Conservation (phyloP, 306 rosid species). For the Vicia faba region DNA sequence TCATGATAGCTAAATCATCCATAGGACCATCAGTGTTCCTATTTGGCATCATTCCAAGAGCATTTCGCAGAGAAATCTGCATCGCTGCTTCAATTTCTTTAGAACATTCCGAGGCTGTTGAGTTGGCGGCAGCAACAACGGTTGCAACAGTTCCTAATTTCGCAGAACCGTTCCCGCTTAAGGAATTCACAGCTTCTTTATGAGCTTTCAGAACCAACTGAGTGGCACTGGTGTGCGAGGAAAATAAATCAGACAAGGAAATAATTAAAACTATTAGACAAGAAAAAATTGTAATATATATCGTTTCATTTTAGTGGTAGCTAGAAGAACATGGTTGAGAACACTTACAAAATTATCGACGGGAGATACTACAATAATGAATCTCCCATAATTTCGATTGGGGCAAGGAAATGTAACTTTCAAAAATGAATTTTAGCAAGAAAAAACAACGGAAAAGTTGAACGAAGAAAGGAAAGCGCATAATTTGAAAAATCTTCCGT, state of each 20-base stretch:
- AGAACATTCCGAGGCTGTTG: conserved; percentile 88
- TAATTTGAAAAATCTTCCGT: not conserved
- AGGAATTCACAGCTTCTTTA: conserved; percentile 94
- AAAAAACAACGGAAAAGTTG: not conserved
- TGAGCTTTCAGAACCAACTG: conserved; percentile 98
- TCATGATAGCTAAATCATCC: conserved; percentile 96
- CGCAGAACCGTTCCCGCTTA: conserved; percentile 91
- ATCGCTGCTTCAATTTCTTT: conserved; percentile 96
- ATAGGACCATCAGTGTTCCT: conserved; percentile 78
- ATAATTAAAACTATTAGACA: conserved; percentile 19
- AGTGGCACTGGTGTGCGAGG: conserved; percentile 65
- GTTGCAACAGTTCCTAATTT: conserved; percentile 95
- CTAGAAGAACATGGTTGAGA: conserved; percentile 22
- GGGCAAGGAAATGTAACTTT: not conserved
- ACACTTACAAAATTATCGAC: not conserved
- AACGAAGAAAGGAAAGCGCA: not conserved
- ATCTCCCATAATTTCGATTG: not conserved
- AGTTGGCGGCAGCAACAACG: conserved; percentile 96
- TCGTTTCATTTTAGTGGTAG: conserved; percentile 10
- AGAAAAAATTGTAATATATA: conserved; percentile 27
- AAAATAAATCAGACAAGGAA: conserved; percentile 33
- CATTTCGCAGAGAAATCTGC: conserved; percentile 93
- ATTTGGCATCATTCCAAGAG: conserved; percentile 81
- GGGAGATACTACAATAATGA: conserved; percentile 4
- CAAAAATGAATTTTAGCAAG: not conserved